Evolutionary conservation across 345 rosid species (phyloP), one percentile per base, ranked within the genome.

Genomic region (Eucalyptus globulus): DNA sequence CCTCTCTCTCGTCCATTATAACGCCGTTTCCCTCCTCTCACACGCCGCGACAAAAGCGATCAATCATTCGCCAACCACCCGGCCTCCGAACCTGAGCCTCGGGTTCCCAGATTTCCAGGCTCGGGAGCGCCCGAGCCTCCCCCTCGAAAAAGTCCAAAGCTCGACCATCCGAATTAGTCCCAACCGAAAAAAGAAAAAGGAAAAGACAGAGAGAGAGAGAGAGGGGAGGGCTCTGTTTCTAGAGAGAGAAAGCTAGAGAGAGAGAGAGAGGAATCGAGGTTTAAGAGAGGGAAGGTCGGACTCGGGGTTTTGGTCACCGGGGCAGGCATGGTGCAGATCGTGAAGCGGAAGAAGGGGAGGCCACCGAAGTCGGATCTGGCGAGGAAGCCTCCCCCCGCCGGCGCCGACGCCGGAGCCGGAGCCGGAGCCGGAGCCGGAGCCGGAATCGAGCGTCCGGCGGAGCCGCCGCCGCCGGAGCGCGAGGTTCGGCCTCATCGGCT

Each of bases 301-400:
- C 62, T 88, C 80, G 92, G 93, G 90, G 87, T 91, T 92, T 90
- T 92, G n/a, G 69, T 29, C 69, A 90, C 88, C 92, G 92, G 94
- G 87, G 91, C 88, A 50, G 91, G 89, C 88, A 97, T 96, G 99
- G 95, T 95, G 89, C 99, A 96, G 98, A 96, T 95, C 97, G 96
- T 90, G 93, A 96, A 95, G 94, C 92, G 96, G 94, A 95, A 95
- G 97, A 97, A 96, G 93, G 99, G 99, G 50, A 94, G 98, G 93
- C 99, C 99, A 17, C 94, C 99, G 88, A 97, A 96, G 96, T 94
- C 97, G 90, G 98, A 97, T 96, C 99, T 95, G 93, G 95, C 94
- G 3, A 93, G 92, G 17, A 94, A 96, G 29, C 86, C 91, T 27
- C 88, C 89, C 45, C 40, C 58, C 94, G 17, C 89, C 91, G 49